phyloP scores from a whole-genome alignment of 139 green algal genomes.

The Pseudopediastrum boryanum region DNA sequence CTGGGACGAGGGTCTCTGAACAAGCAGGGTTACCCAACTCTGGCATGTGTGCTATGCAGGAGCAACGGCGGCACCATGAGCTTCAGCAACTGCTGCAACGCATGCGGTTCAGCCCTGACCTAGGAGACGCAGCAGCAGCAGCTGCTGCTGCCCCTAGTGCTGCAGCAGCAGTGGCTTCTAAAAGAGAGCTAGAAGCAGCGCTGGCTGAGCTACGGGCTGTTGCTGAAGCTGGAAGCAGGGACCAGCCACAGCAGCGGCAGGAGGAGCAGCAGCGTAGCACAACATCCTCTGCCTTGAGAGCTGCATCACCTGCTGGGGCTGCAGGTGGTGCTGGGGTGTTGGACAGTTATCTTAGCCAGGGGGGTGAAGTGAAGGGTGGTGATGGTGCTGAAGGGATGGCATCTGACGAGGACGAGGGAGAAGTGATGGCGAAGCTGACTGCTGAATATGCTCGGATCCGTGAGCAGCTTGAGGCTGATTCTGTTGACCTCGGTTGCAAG shows the following conservation, averaged over 20 bases:
- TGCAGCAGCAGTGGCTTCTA: not conserved
- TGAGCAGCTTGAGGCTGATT: too few species aligned
- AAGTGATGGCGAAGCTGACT: not conserved
- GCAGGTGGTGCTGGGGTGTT: not conserved
- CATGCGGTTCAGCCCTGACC: not conserved
- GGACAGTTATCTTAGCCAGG: not conserved
- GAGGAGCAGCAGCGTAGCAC: too few species aligned
- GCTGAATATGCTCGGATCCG: too few species aligned
- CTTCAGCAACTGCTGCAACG: constrained; percentile 18
- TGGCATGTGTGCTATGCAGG: too few species aligned
- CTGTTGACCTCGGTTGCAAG: too few species aligned
- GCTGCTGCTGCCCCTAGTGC: not conserved
- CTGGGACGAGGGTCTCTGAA: too few species aligned
- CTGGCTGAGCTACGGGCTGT: not conserved
- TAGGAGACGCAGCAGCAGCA: not conserved
- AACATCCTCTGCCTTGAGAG: too few species aligned
- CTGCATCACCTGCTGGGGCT: not conserved
- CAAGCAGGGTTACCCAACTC: too few species aligned
- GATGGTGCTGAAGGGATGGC: not conserved
- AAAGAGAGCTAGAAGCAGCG: not conserved
- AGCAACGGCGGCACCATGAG: too few species aligned
- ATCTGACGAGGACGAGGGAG: not conserved
- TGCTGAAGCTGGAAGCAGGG: not conserved
- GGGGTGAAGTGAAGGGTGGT: not conserved
- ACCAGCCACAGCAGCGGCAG: constrained; percentile 1